Conservation (phyloP, 495 filamentous ascomycete species). For the Cladorrhinum samala region DNA sequence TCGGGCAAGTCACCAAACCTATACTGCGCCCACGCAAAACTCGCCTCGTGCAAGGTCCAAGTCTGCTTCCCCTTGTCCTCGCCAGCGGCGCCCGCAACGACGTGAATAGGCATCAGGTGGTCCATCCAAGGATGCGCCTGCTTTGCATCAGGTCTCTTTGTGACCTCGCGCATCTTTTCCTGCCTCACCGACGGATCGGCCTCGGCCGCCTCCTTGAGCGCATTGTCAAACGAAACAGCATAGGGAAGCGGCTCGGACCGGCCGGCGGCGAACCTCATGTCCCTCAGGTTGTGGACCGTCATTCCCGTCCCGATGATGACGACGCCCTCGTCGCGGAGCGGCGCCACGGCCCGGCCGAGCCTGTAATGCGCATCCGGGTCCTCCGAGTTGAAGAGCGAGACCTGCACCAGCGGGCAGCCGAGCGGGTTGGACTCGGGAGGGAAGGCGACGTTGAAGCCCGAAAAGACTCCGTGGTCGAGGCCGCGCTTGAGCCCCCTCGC, state of each 20-base stretch:
- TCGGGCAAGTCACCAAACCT: slow-evolving; percentile 57
- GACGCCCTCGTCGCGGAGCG: slow-evolving; percentile 65
- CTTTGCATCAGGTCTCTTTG: slow-evolving; percentile 60
- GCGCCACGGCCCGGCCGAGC: slow-evolving; percentile 61
- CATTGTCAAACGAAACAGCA: slow-evolving; percentile 68
- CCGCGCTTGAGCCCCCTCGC: slow-evolving; percentile 60
- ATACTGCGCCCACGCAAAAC: slow-evolving; percentile 70
- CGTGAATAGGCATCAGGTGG: slow-evolving; percentile 72
- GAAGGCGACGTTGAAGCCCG: slow-evolving; percentile 66
- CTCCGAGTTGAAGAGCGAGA: slow-evolving; percentile 65
- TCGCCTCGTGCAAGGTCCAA: slow-evolving; percentile 62
- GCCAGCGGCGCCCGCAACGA: slow-evolving; percentile 65
- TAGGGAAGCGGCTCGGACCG: slow-evolving; percentile 55
- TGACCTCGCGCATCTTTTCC: slow-evolving; percentile 51
- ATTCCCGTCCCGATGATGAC: slow-evolving; percentile 76
- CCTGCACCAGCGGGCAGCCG: slow-evolving; percentile 72
- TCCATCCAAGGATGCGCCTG: slow-evolving; percentile 74
- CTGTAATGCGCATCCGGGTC: slow-evolving; percentile 64
- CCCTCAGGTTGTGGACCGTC: slow-evolving; percentile 81
- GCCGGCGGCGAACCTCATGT: slow-evolving; percentile 45
- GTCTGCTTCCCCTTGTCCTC: slow-evolving; percentile 55
- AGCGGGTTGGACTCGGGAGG: slow-evolving; percentile 67
- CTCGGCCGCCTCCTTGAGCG: slow-evolving; percentile 64
- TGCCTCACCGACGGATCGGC: slow-evolving; percentile 49
- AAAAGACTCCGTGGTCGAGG: slow-evolving; percentile 79